Evolutionary conservation across 2,329 filamentous ascomycete genomes (phyloP), one percentile per base, ranked within the genome.

Genomic region (Colletotrichum gigasporum): DNA sequence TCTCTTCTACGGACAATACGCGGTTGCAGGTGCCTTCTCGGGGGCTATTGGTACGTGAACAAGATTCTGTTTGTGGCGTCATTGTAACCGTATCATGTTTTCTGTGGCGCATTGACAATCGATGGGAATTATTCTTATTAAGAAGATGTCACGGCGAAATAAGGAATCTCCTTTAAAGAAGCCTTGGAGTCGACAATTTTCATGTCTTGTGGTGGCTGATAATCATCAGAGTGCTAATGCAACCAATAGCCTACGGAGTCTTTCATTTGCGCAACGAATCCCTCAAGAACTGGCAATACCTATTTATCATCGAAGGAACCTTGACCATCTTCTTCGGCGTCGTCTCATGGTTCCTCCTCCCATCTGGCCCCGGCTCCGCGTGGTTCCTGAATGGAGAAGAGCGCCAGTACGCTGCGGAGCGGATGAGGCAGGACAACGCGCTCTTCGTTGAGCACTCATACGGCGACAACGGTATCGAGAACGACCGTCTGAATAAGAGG

Each of bases 1-100:
- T 4, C 72, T 87, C 39, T 87, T 88, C 69, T 88, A 86, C 67
- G 84, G 85, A 7, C 84, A 86, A 71, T 83, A 82, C 59, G 84
- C 84, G 2, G 77, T 87, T 7, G 84, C 85, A 3, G 84, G 83
- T 6, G 85, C 85, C 1, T 76, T 88, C 32, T 85, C 84, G n/a
- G 86, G 85, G 2, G 69, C 85, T 3, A 73, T 88, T 34, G 69
- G 73, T 69, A 52, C 16, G 56, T 54, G 8, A n/a, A 26, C 14
- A 4, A 22, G 26, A 10, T 44, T 35, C 10, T 18, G 32, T 45
- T 18, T 18, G 32, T 45, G 12, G 35, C 6, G n/a, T 37, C 34
- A 37, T 14, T 37, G 5, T 37, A 12, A 37, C 70, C 55, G 67
- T 67, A 63, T 18, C 35, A 50, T n/a, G 34, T 7, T 6, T 32